Evolutionary conservation across 352 stramenopile genomes (phyloP).

Genomic region (Pseudoperonospora humuli): DNA sequence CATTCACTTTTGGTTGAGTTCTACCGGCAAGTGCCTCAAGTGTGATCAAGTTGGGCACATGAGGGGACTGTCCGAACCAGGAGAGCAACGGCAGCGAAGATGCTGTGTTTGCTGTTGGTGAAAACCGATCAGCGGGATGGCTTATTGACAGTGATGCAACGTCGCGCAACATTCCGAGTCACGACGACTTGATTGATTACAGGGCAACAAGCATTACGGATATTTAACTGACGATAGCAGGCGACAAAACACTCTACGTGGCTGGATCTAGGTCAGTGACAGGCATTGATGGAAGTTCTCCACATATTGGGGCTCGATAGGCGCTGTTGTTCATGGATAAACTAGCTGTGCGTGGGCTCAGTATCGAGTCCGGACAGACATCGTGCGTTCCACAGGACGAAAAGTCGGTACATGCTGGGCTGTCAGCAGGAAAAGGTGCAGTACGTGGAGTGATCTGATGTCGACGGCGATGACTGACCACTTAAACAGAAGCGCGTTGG

Average conservation of each 20-base stretch:
- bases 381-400: background rate
- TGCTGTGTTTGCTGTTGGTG: background rate
- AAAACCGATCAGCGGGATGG: background rate
- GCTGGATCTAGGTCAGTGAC: background rate
- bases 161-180: background rate
- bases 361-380: background rate
- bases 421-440: slow-evolving; percentile 1
- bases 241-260: background rate
- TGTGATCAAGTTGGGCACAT: no score
- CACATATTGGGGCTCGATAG: background rate
- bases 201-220: background rate
- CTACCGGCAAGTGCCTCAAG: no score
- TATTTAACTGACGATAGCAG: background rate
- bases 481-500: slow-evolving; percentile 1
- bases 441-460: background rate
- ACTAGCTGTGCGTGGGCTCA: background rate
- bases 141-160: background rate
- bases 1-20: no score
- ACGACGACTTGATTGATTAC: background rate
- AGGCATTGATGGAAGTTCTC: background rate
- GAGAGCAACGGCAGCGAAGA: no score
- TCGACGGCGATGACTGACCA: slow-evolving; percentile 10
- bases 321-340: background rate
- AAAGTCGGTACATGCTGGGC: slow-evolving; percentile 5
- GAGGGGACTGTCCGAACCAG: no score